A percentile compares a stretch with the other conserved stretches of the same genome.
phyloP scores from a whole-genome alignment of 179 eudicot species.

The Spergularia azorica region DNA sequence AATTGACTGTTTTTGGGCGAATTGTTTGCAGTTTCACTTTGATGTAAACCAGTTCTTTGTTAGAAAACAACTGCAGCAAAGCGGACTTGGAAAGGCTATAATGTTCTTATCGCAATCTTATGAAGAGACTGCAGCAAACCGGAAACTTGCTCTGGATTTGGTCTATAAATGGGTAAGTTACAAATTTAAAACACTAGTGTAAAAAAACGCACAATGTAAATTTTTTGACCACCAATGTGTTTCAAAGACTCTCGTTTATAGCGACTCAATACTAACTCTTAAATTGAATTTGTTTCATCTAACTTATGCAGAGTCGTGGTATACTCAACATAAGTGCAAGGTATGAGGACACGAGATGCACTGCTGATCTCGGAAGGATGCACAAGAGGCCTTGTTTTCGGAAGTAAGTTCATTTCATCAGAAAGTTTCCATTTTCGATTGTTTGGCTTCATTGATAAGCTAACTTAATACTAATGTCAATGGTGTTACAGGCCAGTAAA shows the following conservation, averaged over 20 bases:
- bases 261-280: background rate
- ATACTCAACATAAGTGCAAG: background rate
- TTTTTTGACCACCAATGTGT: background rate
- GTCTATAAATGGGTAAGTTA: slow-evolving; percentile 82
- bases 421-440: background rate
- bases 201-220: background rate
- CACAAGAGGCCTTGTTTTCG: background rate
- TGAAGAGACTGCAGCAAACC: slow-evolving; percentile 76
- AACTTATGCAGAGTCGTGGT: background rate
- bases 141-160: slow-evolving; percentile 76
- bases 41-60: slow-evolving; percentile 76
- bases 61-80: slow-evolving; percentile 72
- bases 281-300: background rate
- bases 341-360: background rate
- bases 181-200: background rate
- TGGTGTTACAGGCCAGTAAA: background rate
- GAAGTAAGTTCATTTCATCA: background rate
- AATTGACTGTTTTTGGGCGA: no score
- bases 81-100: slow-evolving; percentile 91
- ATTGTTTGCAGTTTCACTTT: slow-evolving; percentile 63
- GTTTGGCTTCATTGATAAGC: no score
- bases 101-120: slow-evolving; percentile 87
- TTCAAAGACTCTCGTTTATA: background rate
- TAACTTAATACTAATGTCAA: no score
- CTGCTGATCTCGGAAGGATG: background rate